Percentiles rank a stretch among this genome's conserved stretches.
Evolutionary conservation across 176 grass and related monocot genomes (phyloP).

Genomic region (Zoysia japonica): DNA sequence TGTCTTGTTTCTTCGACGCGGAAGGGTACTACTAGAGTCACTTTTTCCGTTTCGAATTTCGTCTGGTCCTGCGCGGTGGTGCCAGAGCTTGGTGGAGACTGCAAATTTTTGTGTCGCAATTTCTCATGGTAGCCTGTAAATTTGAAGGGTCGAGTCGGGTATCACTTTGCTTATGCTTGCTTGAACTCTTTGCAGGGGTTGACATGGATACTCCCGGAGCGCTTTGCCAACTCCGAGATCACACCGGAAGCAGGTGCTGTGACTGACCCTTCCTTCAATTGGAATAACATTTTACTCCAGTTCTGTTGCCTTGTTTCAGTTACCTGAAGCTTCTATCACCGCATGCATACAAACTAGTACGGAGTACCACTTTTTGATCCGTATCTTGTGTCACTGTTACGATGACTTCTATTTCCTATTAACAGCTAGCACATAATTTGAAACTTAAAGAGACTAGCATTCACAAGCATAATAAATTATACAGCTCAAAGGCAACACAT

Average conservation of each 20-base stretch:
- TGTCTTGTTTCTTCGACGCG: background rate
- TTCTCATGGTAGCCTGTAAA: background rate
- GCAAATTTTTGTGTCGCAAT: background rate
- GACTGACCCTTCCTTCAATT: constrained; percentile 15
- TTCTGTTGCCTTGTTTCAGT: background rate
- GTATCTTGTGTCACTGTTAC: too few species aligned
- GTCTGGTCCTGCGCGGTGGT: background rate
- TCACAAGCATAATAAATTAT: background rate
- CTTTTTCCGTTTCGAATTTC: background rate
- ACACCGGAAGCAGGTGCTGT: constrained; percentile 85
- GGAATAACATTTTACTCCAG: constrained; percentile 11
- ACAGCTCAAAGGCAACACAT: background rate
- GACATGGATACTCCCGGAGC: constrained; percentile 91
- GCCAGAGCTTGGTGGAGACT: background rate
- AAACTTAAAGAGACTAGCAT: background rate
- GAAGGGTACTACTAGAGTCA: background rate
- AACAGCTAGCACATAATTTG: background rate
- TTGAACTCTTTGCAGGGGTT: constrained; percentile 55
- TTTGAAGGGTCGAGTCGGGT: background rate
- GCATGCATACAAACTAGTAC: too few species aligned
- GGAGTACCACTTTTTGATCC: too few species aligned
- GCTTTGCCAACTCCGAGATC: constrained; percentile 93
- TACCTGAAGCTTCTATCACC: constrained; percentile 4
- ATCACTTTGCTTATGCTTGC: constrained; percentile 10
- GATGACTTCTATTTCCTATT: background rate